A percentile compares a stretch with the other conserved stretches of the same genome.
phyloP scores from a whole-genome alignment of 257 asterid genomes.

The Plantago elongata region DNA sequence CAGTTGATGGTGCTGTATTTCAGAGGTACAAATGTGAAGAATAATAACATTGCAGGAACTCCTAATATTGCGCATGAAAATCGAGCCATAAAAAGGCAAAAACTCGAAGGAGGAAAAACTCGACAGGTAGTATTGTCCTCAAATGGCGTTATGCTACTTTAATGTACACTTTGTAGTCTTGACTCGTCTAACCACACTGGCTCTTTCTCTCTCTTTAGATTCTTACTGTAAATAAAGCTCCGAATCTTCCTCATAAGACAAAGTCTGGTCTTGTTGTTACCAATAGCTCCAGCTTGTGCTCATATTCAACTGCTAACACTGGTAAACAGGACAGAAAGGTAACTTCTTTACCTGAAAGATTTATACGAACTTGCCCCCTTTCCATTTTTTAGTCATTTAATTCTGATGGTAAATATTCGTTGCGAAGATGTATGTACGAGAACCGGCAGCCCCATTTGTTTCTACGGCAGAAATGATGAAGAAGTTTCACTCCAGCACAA shows the following conservation, averaged over 20 bases:
- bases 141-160: background rate
- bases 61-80: conserved; percentile 67
- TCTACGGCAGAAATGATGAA: conserved; percentile 90
- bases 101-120: conserved; percentile 78
- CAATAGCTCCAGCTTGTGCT: conserved; percentile 39
- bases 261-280: conserved; percentile 40
- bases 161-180: background rate
- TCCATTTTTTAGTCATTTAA: background rate
- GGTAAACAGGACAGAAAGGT: conserved; percentile 74
- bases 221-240: conserved; percentile 56
- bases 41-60: conserved; percentile 33
- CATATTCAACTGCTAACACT: conserved; percentile 41
- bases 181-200: conserved; percentile 1
- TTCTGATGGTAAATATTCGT: conserved; percentile 4
- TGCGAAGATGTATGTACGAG: conserved; percentile 65
- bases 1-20: conserved; percentile 1
- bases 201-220: conserved; percentile 42
- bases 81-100: conserved; percentile 90
- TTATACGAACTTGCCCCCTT: background rate
- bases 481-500: conserved; percentile 76
- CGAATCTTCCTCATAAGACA: conserved; percentile 71
- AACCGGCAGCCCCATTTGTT: conserved; percentile 68
- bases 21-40: conserved; percentile 53
- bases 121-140: conserved; percentile 46
- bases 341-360: background rate